Evolutionary conservation across 2,329 filamentous ascomycete genomes (phyloP).

Genomic region (Ophiocordyceps camponoti-rufipedis): DNA sequence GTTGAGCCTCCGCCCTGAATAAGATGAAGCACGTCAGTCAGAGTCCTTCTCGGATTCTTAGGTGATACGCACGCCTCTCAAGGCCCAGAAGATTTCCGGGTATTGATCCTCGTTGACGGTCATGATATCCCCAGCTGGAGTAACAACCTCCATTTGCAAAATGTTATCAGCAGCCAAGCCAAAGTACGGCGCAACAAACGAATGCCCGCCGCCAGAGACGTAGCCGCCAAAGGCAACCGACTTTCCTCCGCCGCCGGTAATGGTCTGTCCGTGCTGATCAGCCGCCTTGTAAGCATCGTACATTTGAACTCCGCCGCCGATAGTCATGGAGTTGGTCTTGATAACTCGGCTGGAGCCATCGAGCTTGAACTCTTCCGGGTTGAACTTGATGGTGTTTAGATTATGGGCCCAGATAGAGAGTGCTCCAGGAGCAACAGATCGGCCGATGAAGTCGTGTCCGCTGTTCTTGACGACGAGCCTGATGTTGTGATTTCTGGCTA

Average conservation of each 20-base stretch:
- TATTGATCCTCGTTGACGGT: constrained; percentile 33
- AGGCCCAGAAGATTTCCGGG: constrained; percentile 44
- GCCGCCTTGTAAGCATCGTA: constrained; percentile 27
- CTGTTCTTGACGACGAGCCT: constrained; percentile 22
- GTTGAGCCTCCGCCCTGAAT: constrained; percentile 37
- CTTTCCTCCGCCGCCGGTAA: constrained; percentile 35
- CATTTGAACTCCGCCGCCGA: constrained; percentile 34
- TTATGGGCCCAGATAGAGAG: constrained; percentile 36
- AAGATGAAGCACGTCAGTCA: background rate
- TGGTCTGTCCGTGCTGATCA: constrained; percentile 22
- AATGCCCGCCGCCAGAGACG: constrained; percentile 42
- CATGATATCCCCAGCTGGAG: constrained; percentile 28
- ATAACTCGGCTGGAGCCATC: constrained; percentile 15
- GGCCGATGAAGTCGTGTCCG: constrained; percentile 25
- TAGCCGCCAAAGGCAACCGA: constrained; percentile 44
- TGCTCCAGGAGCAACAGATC: constrained; percentile 28
- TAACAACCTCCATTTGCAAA: constrained; percentile 38
- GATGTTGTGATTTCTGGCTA: constrained; percentile 22
- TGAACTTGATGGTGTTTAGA: constrained; percentile 19
- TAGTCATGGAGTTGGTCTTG: constrained; percentile 27
- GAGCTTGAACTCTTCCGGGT: constrained; percentile 21
- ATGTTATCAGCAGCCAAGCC: constrained; percentile 47
- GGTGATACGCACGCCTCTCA: constrained; percentile 29
- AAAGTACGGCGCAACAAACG: constrained; percentile 28
- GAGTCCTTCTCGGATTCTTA: too few relatives aligned